Evolutionary conservation across 106 monocot species (phyloP), one percentile per base, ranked within the genome.

Genomic region (Posidonia australis): DNA sequence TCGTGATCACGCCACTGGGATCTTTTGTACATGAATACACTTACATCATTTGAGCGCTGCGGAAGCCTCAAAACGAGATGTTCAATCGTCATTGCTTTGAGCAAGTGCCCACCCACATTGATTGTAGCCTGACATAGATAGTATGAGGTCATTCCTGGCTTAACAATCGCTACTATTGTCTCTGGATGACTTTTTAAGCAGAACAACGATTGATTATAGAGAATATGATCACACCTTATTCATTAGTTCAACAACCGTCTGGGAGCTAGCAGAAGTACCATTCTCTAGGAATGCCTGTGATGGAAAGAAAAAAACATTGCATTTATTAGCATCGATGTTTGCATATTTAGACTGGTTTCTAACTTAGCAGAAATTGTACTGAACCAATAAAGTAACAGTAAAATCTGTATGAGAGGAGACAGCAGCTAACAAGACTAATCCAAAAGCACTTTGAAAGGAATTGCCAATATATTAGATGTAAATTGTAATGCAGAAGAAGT

Each of bases 31-130:
- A 43, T 18, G 43, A 45, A 43, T 49, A 41, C 21, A 27, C 72
- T 80, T 74, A 92, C 92, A 69, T 80, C 51, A 73, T 84, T 84
- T 45, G 67, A 66, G 41, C 68, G 54, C 53, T 76, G 82, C 19
- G 92, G 87, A 48, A 84, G 49, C 49, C 92, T 79, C 67, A 92
- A 60, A 51, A 87, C 76, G 67, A 87, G 80, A 69, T 92, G 92
- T 70, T 92, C 87, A 9, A 92, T 87, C 27, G 82, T 78, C 87
- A 87, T 92, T 46, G 92, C 87, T 24, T 59, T 84, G 47, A 92
- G 60, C 54, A 76, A 70, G 70, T 78, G 81, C 19, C 92, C 92
- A 63, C 84, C 92, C 14, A 92, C 84, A 82, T 92, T 92, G 13
- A 87, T 80, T 67, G 65, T 82, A 21, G 87, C 92, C 92, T 92